Percentiles rank a stretch among this genome's conserved stretches.
Evolutionary conservation across 2,329 filamentous ascomycete genomes (phyloP).

Genomic region (Ceratocystis papillata): DNA sequence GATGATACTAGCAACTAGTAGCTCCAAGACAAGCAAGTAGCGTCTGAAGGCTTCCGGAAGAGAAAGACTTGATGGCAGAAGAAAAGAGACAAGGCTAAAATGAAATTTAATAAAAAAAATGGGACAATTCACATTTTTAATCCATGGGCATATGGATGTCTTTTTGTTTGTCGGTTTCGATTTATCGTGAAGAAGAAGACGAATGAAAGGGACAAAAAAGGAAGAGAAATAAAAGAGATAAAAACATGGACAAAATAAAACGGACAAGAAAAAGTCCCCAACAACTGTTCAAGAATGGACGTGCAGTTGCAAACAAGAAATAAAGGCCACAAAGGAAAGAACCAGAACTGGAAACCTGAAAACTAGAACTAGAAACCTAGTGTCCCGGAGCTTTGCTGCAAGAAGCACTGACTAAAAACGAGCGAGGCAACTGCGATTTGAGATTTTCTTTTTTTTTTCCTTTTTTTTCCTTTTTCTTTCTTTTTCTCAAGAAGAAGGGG

Average conservation of each 20-base stretch:
- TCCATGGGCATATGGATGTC: neutral
- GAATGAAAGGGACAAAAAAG: conserved; percentile 9
- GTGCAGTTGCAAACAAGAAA: conserved; percentile 5
- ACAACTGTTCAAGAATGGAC: neutral
- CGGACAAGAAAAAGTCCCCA: neutral
- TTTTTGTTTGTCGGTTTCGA: neutral
- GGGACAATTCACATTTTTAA: no score
- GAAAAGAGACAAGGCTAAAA: conserved; percentile 16
- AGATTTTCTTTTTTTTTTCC: conserved; percentile 1
- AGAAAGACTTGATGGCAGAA: neutral
- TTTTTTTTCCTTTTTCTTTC: neutral
- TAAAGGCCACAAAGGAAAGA: conserved; percentile 14
- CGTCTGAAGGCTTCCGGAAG: neutral
- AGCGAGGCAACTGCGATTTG: conserved; percentile 2
- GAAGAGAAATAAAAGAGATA: conserved; percentile 8
- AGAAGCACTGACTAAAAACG: conserved; percentile 16
- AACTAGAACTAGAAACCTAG: no score
- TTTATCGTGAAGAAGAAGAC: neutral
- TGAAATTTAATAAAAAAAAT: neutral
- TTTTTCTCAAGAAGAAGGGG: neutral
- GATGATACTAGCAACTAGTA: neutral
- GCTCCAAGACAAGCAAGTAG: no score
- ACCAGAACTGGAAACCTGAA: neutral
- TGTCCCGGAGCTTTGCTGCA: neutral
- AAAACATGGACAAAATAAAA: neutral